Evolutionary conservation across 2,329 filamentous ascomycete genomes (phyloP).

Genomic region (Paraphaeosphaeria minitans): DNA sequence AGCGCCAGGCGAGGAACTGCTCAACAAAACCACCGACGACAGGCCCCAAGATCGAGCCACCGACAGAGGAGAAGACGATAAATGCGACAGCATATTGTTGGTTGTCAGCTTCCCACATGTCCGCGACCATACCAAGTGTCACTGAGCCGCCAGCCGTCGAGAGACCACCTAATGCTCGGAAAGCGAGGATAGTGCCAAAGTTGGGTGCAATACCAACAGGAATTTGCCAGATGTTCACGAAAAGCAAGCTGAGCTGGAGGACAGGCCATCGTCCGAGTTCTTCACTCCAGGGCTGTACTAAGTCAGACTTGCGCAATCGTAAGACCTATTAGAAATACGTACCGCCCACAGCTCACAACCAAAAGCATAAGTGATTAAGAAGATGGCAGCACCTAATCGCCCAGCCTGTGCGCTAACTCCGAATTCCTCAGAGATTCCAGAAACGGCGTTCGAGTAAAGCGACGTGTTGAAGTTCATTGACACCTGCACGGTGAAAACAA

Average conservation of each 20-base stretch:
- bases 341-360: conserved; percentile 83
- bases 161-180: conserved; percentile 52
- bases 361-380: conserved; percentile 80
- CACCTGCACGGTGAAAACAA: conserved; percentile 44
- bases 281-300: conserved; percentile 72
- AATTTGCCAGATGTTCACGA: conserved; percentile 68
- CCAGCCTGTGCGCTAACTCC: conserved; percentile 70
- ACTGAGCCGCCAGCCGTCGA: conserved; percentile 67
- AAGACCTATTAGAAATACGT: background rate
- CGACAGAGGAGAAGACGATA: conserved; percentile 78
- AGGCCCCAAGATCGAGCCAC: conserved; percentile 75
- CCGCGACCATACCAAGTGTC: conserved; percentile 68
- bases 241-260: conserved; percentile 65
- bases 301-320: background rate
- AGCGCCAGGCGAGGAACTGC: conserved; percentile 71
- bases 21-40: conserved; percentile 80
- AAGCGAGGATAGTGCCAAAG: conserved; percentile 71
- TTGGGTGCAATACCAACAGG: conserved; percentile 72
- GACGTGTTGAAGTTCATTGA: conserved; percentile 66
- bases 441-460: conserved; percentile 59
- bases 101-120: conserved; percentile 63
- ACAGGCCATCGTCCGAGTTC: conserved; percentile 68
- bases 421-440: conserved; percentile 66
- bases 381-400: conserved; percentile 76
- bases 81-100: conserved; percentile 71